Conservation (phyloP, 2,329 filamentous ascomycete genomes). For the Fusarium odoratissimum region DNA sequence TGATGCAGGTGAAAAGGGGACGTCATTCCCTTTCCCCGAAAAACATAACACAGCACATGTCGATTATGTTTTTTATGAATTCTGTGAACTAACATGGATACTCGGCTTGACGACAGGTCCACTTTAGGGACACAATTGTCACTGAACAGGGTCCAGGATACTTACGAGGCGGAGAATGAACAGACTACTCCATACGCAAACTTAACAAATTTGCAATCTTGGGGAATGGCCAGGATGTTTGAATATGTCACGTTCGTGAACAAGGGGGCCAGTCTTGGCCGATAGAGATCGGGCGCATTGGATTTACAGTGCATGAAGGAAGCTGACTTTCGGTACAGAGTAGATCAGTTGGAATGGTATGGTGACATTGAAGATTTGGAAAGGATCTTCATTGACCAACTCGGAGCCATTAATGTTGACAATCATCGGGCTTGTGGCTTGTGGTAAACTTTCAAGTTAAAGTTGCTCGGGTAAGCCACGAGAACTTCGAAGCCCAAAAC, state of each 20-base stretch:
- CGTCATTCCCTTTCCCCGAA: neutral
- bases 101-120: neutral
- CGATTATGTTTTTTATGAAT: neutral
- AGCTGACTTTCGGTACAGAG: neutral
- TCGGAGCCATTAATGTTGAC: neutral
- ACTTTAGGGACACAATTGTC: constrained; percentile 13
- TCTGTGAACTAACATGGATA: neutral
- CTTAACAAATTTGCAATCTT: constrained; percentile 11
- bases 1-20: neutral
- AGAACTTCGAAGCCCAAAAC: neutral
- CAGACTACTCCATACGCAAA: neutral
- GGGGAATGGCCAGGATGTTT: constrained; percentile 6
- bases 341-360: constrained; percentile 20
- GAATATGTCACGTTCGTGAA: constrained; percentile 1
- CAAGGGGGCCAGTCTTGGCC: constrained; percentile 11
- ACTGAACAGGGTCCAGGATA: constrained; percentile 15
- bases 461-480: neutral
- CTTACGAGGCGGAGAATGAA: constrained; percentile 1
- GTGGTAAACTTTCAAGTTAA: neutral
- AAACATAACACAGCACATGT: neutral
- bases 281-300: constrained; percentile 30
- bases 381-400: neutral
- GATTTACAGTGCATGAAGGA: constrained; percentile 19
- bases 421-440: neutral
- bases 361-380: constrained; percentile 10